Percentiles rank a stretch among this genome's conserved stretches.
Evolutionary conservation across 1,284 basidiomycete genomes (phyloP).

Genomic region (Cutaneotrichosporon sp.): DNA sequence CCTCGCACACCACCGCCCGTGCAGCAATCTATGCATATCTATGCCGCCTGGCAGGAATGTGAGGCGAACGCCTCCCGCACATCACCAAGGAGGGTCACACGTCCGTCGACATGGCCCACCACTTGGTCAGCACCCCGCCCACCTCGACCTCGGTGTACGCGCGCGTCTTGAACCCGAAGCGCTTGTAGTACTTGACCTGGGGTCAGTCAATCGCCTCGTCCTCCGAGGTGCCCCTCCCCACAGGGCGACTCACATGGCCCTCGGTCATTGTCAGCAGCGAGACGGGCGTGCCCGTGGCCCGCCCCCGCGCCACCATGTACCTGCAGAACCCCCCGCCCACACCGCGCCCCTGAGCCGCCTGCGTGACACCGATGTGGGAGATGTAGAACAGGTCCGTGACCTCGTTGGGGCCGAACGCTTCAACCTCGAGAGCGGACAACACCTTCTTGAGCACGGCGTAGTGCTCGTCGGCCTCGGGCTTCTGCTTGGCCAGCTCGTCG

Average conservation of each 20-base stretch:
- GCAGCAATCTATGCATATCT: no score
- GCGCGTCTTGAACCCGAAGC: constrained; percentile 12
- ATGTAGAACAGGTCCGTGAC: constrained; percentile 15
- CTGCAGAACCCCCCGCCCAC: constrained; percentile 7
- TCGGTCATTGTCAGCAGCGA: constrained; percentile 17
- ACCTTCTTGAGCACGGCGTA: constrained; percentile 5
- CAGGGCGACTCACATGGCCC: constrained; percentile 16
- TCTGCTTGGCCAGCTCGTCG: background rate
- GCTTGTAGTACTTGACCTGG: constrained; percentile 12
- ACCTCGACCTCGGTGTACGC: constrained; percentile 1
- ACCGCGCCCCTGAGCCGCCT: constrained; percentile 9
- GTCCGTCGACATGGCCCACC: constrained; percentile 14
- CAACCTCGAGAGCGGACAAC: constrained; percentile 9
- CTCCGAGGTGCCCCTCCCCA: background rate
- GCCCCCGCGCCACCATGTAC: constrained; percentile 1
- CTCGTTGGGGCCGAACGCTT: constrained; percentile 10
- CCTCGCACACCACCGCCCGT: no score
- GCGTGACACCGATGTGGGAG: constrained; percentile 9
- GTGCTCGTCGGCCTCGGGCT: background rate
- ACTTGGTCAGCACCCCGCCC: constrained; percentile 5
- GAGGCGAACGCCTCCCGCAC: no score
- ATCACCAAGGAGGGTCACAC: background rate
- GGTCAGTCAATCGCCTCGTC: background rate
- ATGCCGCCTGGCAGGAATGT: no score
- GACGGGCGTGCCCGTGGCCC: background rate